Evolutionary conservation across 768 basidiomycete species (phyloP), one percentile per base, ranked within the genome.

Genomic region (Terana coerulea): DNA sequence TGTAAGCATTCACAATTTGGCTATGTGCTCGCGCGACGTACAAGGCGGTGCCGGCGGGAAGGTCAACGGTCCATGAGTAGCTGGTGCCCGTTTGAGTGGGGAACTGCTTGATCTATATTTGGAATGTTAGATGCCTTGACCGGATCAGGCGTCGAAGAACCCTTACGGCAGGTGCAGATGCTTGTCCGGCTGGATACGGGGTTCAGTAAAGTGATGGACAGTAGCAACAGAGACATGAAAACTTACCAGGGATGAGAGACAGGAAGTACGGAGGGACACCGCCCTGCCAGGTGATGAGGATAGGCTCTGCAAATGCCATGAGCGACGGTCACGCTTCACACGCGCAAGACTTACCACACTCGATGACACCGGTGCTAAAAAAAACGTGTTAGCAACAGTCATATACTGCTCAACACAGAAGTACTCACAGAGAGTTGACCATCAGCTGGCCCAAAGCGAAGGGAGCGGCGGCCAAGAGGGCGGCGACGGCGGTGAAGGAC

Each of bases 371-470:
- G 21, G 61, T 2, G 24, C 81, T 81, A 24, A 8, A 21, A 3
- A 28, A 41, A 33, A n/a, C n/a, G n/a, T n/a, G n/a, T 37, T 10
- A 17, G 12, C 10, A 17, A 45, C 14, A 52, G 49, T 41, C 21
- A 50, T 3, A 30, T 1, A 45, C 22, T 26, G 30, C 22, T 25
- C 40, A 28, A 8, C n/a, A 17, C 17, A 28, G 25, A 5, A 47
- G 3, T 10, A 76, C 85, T 56, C 62, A 88, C 86, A 85, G 81
- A 1, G 85, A 84, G 66, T 88, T 80, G 61, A 89, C 69, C n/a
- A 74, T 80, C 61, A 84, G 5, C 41, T 60, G 54, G 44, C 56
- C 77, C 56, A 70, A 46, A 44, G 59, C 76, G 65, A 66, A 74
- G 35, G 70, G 65, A 10, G 65, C 43, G 17, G 60, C 43, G 42